Conservation (phyloP, 805 yeast species). For the Komagataella kurtzmanii region DNA sequence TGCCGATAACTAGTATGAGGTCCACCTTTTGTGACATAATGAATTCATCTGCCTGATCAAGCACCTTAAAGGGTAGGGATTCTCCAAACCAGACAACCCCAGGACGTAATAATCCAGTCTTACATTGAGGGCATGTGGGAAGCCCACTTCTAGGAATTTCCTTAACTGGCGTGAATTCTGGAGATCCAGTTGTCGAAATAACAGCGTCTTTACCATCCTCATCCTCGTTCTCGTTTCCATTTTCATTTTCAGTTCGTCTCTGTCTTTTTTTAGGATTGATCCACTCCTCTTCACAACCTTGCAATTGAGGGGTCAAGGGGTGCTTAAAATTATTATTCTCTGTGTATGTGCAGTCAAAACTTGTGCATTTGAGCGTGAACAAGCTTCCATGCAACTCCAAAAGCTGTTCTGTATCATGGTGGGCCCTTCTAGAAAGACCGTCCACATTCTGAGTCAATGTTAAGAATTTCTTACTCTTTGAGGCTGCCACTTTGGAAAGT, state of each 20-base stretch:
- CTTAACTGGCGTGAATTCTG: conserved; percentile 34
- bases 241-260: conserved; percentile 4
- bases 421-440: conserved; percentile 55
- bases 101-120: conserved; percentile 59
- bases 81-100: conserved; percentile 97
- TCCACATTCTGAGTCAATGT: conserved; percentile 81
- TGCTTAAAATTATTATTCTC: conserved; percentile 37
- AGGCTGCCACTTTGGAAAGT: conserved; percentile 24
- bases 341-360: conserved; percentile 53
- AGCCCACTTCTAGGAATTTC: conserved; percentile 34
- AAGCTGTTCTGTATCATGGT: conserved; percentile 37
- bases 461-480: conserved; percentile 27
- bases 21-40: conserved; percentile 46
- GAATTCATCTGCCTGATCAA: conserved; percentile 62
- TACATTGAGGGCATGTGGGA: conserved; percentile 71
- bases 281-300: conserved; percentile 23
- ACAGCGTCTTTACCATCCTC: not conserved
- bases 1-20: conserved; percentile 70
- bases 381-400: conserved; percentile 72
- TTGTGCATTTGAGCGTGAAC: conserved; percentile 63
- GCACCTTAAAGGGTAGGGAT: conserved; percentile 48
- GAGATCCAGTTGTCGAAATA: conserved; percentile 13
- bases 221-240: conserved; percentile 2
- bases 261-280: conserved; percentile 8
- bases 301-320: conserved; percentile 46